phyloP scores from a whole-genome alignment of 1,284 basidiomycete genomes.

The Apiotrichum gamsii region DNA sequence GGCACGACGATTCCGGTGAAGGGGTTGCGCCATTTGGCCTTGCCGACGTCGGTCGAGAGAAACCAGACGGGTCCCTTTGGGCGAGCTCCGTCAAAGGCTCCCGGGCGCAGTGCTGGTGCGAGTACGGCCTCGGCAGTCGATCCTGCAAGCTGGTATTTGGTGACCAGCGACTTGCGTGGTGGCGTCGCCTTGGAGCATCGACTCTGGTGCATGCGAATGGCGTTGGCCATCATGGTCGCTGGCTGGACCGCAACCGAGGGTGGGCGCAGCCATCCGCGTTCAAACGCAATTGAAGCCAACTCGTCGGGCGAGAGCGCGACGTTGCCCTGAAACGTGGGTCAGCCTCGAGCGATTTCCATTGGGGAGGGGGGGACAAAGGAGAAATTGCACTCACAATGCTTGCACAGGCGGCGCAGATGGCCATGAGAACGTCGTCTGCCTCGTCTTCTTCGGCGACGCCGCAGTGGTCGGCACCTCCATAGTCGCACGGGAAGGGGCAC shows the following conservation, averaged over 20 bases:
- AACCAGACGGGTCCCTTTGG: slow-evolving; percentile 45
- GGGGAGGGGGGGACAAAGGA: not conserved
- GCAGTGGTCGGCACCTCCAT: slow-evolving; percentile 35
- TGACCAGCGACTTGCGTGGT: slow-evolving; percentile 29
- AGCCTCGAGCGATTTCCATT: not conserved
- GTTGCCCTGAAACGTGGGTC: slow-evolving; percentile 36
- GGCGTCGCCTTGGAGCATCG: slow-evolving; percentile 28
- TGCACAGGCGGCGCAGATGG: slow-evolving; percentile 36
- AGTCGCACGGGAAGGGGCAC: slow-evolving; percentile 37
- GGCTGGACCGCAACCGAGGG: slow-evolving; percentile 41
- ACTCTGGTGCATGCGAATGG: slow-evolving; percentile 41
- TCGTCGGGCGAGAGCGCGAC: slow-evolving; percentile 42
- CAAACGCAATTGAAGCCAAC: slow-evolving; percentile 34
- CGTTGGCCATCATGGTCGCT: slow-evolving; percentile 34
- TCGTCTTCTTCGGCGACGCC: slow-evolving; percentile 40
- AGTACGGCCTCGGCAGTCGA: slow-evolving; percentile 38
- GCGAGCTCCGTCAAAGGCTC: slow-evolving; percentile 31
- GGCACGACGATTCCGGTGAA: slow-evolving; percentile 40
- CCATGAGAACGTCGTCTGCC: slow-evolving; percentile 43
- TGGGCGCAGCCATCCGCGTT: slow-evolving; percentile 41
- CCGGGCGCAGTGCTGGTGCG: slow-evolving; percentile 40
- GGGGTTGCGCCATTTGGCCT: slow-evolving; percentile 38
- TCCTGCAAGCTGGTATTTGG: slow-evolving; percentile 42
- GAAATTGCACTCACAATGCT: slow-evolving; percentile 27
- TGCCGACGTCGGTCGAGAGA: slow-evolving; percentile 26